Base-by-base conservation (phyloP, 495 filamentous ascomycete species). In the Oleoguttula mirabilis region DNA sequence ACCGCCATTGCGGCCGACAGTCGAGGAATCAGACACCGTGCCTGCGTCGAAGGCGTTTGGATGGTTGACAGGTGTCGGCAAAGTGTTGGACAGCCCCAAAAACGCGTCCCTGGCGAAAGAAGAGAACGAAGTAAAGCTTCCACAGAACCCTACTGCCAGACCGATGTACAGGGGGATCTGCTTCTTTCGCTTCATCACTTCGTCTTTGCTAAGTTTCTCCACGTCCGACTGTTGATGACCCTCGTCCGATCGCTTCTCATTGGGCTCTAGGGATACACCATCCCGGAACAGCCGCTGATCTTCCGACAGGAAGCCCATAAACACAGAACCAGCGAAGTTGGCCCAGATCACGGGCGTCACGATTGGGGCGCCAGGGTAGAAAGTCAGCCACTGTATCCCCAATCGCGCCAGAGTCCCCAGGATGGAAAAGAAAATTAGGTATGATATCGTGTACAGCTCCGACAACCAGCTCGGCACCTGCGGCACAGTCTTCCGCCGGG, bases 81-180 rank as follows among this genome's bases (percentile, higher is more conserved):
- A 63, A 39, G 76, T 71, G 55, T 94, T 93, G 5, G 83, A 78
- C 10, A 95, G 59, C 0, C 84, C 79, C n/a, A 93, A 68, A 60
- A 93, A 94, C 35, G 70, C 61, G 54, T 92, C 88, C 3, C 88
- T 76, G 30, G 88, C 79, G 56, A 94, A 94, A 10, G 82, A 77
- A 0, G 87, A 94, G 62, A 95, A 96, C 27, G 80, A 85, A 3
- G 90, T 96, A 39, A 90, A 79, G 52, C 77, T 86, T 41, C 90
- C 90, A 60, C 90, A 96, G 65, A 93, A 95, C 10, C 90, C 90
- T 2, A 84, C 92, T 0, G 88, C 76, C 1, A 98, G 75, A 15
- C 90, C 90, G 42, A 95, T 83, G 57, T 90, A 95, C 0, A 94
- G 69, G 0, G 88, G 87, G 32, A 90, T 79, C 2, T 82, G 80